Base-by-base conservation (phyloP, 2,329 filamentous ascomycete species). In the Pseudogymnoascus sp. region DNA sequence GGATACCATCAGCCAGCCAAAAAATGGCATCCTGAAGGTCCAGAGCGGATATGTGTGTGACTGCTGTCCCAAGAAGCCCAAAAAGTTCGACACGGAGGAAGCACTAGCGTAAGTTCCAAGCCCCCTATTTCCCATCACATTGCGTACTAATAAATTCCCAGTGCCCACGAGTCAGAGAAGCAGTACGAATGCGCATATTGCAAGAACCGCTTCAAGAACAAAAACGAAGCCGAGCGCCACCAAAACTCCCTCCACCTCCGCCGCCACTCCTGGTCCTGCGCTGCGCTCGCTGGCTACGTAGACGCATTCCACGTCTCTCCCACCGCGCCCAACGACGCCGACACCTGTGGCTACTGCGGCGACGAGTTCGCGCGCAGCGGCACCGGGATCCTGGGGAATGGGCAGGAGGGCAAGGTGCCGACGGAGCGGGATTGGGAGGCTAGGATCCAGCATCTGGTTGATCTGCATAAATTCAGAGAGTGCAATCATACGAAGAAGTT, bases 401-500 rank as follows among this genome's bases (percentile, higher is more conserved):
- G 75, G 3, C 10, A 70, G 68, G 14, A 69, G 68, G 56, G 74
- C 73, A 76, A 76, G 23, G 71, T 77, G 23, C 76, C 87, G 21
- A 96, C 90, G 42, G 88, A 92, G 4, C 84, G 91, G 62, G 90
- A 97, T 72, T 97, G 92, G 92, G 90, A 96, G 61, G 82, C 85
- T 65, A 87, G 94, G 64, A 86, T 92, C 62, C 88, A 90, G 63
- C 94, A 99, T 77, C 79, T 99, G 62, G 92, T 92, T 72, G 88
- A 90, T 70, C 84, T 92, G 67, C 94, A 99, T 79, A 99, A 99
- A 74, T 99, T 96, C 74, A 86, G 92, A 66, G 94, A 97, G 77
- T 99, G 94, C 82, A 99, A 99, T 75, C 92, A 94, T 71, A 89
- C 90, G 69, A 99, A 99, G 80, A 97, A 97, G 75, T 99, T 99